phyloP scores from a whole-genome alignment of 306 rosid genomes.

The Cucumis cinereus region DNA sequence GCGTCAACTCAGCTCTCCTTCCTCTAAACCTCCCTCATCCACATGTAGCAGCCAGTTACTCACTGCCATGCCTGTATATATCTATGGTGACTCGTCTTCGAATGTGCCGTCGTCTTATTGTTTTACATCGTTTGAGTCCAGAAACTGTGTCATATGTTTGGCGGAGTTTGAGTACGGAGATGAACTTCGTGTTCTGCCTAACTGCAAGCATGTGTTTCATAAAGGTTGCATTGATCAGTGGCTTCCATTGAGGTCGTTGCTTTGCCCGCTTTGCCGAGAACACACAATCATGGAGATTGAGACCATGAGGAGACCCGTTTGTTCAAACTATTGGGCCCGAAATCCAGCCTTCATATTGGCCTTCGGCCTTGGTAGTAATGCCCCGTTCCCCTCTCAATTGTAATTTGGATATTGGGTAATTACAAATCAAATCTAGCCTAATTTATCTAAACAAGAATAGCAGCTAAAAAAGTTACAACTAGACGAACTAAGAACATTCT shows the following conservation, averaged over 20 bases:
- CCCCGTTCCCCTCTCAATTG: neutral
- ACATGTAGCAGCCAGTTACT: neutral
- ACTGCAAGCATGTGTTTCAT: constrained; percentile 2
- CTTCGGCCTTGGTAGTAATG: neutral
- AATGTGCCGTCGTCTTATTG: neutral
- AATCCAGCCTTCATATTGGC: neutral
- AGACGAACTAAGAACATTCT: neutral
- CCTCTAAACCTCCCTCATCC: neutral
- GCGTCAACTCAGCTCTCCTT: neutral
- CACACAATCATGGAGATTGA: neutral
- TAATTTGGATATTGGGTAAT: neutral
- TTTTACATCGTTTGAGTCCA: neutral
- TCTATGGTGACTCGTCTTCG: neutral
- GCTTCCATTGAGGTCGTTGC: constrained; percentile 1
- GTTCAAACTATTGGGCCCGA: neutral
- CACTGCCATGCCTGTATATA: neutral
- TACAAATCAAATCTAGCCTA: neutral
- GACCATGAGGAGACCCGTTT: neutral
- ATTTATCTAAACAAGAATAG: neutral
- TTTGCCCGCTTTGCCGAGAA: constrained; percentile 4
- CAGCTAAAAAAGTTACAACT: neutral
- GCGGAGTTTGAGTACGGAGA: constrained; percentile 1
- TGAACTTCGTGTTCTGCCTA: neutral
- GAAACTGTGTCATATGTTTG: constrained; percentile 5
- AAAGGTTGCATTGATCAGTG: constrained; percentile 7